Evolutionary conservation across 1,284 basidiomycete species (phyloP).

Genomic region (Fomitopsis betulina): DNA sequence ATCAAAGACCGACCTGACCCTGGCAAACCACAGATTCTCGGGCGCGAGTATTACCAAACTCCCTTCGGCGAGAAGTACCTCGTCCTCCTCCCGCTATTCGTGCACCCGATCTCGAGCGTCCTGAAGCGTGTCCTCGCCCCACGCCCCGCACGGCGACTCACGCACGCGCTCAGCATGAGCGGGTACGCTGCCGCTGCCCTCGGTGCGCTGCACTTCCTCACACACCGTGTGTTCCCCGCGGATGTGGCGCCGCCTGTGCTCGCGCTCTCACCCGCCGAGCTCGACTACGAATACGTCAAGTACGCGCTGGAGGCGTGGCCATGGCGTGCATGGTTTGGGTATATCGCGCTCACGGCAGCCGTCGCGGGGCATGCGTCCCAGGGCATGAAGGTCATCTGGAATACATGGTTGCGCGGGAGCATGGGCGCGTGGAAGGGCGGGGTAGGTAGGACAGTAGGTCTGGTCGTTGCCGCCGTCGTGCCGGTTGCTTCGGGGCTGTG

Average conservation of each 20-base stretch:
- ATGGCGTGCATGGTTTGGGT: slow-evolving; percentile 52
- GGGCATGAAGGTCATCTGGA: slow-evolving; percentile 51
- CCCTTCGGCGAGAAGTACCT: slow-evolving; percentile 58
- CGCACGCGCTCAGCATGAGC: slow-evolving; percentile 45
- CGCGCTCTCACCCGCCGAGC: slow-evolving; percentile 58
- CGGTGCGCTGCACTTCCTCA: slow-evolving; percentile 59
- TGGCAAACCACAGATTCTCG: slow-evolving; percentile 48
- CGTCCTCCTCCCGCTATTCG: slow-evolving; percentile 51
- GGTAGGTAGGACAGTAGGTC: slow-evolving; percentile 25
- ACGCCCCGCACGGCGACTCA: slow-evolving; percentile 34
- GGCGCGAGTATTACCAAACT: slow-evolving; percentile 77
- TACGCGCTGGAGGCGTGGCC: slow-evolving; percentile 58
- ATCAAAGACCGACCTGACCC: not conserved
- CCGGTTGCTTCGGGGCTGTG: slow-evolving; percentile 54
- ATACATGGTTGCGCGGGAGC: slow-evolving; percentile 33
- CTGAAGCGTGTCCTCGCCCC: slow-evolving; percentile 47
- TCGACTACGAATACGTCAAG: slow-evolving; percentile 76
- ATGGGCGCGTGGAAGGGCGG: slow-evolving; percentile 21
- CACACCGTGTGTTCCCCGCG: slow-evolving; percentile 53
- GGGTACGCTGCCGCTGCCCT: slow-evolving; percentile 52
- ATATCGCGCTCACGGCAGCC: slow-evolving; percentile 48
- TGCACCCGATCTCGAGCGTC: slow-evolving; percentile 54
- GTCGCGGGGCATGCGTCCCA: slow-evolving; percentile 55
- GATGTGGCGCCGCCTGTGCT: slow-evolving; percentile 41
- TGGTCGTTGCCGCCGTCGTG: slow-evolving; percentile 31